Evolutionary conservation across 2,329 filamentous ascomycete species (phyloP).

Genomic region (Sporothrix brunneoviolacea): DNA sequence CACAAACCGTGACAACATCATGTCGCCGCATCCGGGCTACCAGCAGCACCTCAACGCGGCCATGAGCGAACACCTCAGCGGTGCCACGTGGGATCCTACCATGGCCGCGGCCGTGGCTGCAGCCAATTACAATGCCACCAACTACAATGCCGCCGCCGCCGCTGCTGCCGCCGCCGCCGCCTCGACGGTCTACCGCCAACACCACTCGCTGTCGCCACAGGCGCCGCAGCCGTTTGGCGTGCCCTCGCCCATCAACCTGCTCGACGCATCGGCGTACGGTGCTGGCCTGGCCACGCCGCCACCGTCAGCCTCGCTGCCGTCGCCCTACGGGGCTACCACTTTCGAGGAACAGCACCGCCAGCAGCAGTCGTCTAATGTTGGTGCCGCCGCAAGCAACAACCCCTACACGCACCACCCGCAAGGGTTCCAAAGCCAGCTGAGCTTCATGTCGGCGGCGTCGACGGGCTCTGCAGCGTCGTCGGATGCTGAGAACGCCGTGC

Average conservation of each 20-base stretch:
- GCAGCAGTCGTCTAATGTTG: not conserved
- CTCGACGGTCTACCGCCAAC: conserved; percentile 7
- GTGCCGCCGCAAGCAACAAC: not conserved
- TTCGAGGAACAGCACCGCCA: conserved; percentile 8
- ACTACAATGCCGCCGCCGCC: conserved; percentile 13
- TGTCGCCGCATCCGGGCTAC: conserved; percentile 46
- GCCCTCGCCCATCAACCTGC: conserved; percentile 28
- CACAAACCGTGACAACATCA: conserved; percentile 36
- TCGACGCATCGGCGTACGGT: conserved; percentile 39
- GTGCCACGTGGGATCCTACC: conserved; percentile 21
- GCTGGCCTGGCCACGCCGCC: conserved; percentile 52
- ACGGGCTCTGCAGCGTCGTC: conserved; percentile 16
- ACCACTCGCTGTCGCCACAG: conserved; percentile 15
- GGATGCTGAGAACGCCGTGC: conserved; percentile 22
- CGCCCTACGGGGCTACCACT: conserved; percentile 31
- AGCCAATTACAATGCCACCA: conserved; percentile 3
- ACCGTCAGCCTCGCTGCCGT: conserved; percentile 45
- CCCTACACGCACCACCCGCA: conserved; percentile 16
- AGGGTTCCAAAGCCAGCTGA: conserved; percentile 27
- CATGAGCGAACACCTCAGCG: conserved; percentile 52
- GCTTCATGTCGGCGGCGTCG: conserved; percentile 31
- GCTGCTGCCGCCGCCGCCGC: conserved; percentile 9
- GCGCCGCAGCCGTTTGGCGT: conserved; percentile 12
- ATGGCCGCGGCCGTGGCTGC: conserved; percentile 27
- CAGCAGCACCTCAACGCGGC: conserved; percentile 47